A percentile compares a stretch with the other conserved stretches of the same genome.
Evolutionary conservation across 139 green algal species (phyloP).

Genomic region (Ostreobium quekettii): DNA sequence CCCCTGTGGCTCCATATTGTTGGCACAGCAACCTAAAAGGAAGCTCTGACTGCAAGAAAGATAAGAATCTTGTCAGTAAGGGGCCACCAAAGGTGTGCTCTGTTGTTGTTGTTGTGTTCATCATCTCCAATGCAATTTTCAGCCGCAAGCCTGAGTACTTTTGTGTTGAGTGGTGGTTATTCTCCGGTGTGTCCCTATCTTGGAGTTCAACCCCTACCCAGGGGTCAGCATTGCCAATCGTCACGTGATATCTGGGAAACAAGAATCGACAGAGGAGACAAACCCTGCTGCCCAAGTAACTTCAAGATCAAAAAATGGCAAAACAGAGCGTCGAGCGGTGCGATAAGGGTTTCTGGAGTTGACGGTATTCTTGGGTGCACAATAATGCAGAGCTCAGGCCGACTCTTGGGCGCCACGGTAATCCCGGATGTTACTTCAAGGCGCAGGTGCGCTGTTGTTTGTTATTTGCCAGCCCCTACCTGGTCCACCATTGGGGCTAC

Average conservation of each 20-base stretch:
- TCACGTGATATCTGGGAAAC: neutral
- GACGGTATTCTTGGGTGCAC: too few species aligned
- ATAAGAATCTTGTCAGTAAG: neutral
- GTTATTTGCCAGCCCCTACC: conserved; percentile 32
- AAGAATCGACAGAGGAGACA: too few species aligned
- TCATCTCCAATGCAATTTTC: neutral
- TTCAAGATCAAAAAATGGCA: neutral
- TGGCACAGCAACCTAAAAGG: conserved; percentile 87
- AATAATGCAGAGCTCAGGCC: too few species aligned
- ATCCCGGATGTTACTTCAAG: conserved; percentile 18
- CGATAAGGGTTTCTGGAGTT: too few species aligned
- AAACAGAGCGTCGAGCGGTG: neutral
- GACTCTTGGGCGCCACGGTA: too few species aligned
- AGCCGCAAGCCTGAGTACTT: neutral
- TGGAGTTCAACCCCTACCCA: neutral
- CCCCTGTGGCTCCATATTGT: conserved; percentile 71
- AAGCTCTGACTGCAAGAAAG: conserved; percentile 73
- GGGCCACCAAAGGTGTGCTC: neutral
- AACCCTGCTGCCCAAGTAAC: too few species aligned
- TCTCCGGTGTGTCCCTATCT: too few species aligned
- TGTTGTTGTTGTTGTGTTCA: neutral
- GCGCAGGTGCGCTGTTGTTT: neutral
- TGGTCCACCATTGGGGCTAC: conserved; percentile 96
- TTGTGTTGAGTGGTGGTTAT: too few species aligned
- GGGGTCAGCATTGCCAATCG: neutral